Percentiles rank a stretch among this genome's conserved stretches.
phyloP scores from a whole-genome alignment of 2,329 filamentous ascomycete species.

The Fusarium cicatricum region DNA sequence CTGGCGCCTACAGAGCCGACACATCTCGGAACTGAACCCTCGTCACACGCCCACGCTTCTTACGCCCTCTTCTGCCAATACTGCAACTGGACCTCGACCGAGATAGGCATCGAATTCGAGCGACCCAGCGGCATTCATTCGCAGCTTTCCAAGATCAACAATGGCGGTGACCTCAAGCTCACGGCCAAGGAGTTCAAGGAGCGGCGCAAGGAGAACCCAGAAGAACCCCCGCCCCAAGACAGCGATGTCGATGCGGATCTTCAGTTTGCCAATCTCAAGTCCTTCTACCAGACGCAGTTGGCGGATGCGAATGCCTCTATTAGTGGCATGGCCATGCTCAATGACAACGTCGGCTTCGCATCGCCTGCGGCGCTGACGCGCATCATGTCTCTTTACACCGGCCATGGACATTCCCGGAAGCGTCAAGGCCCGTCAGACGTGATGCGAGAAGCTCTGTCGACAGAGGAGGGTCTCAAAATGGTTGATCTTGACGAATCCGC shows the following conservation, averaged over 20 bases:
- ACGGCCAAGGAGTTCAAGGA: conserved; percentile 61
- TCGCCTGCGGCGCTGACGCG: conserved; percentile 85
- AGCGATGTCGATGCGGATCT: conserved; percentile 68
- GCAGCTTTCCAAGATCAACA: conserved; percentile 77
- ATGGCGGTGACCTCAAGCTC: conserved; percentile 62
- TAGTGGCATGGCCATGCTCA: conserved; percentile 52
- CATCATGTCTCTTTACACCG: conserved; percentile 91
- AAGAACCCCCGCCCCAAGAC: conserved; percentile 50
- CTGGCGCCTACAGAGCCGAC: conserved; percentile 65
- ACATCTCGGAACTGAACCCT: conserved; percentile 54
- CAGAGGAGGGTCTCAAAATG: conserved; percentile 75
- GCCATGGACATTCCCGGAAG: conserved; percentile 69
- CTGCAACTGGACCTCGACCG: conserved; percentile 90
- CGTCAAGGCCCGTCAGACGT: conserved; percentile 71
- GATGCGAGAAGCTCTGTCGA: conserved; percentile 81
- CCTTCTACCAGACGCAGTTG: conserved; percentile 85
- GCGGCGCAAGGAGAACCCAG: conserved; percentile 57
- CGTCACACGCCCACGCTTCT: conserved; percentile 53
- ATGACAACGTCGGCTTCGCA: conserved; percentile 61
- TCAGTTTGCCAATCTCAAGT: conserved; percentile 76
- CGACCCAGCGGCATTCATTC: conserved; percentile 85
- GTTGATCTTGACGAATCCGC: conserved; percentile 68
- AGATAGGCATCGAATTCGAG: conserved; percentile 90
- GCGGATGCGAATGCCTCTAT: conserved; percentile 65
- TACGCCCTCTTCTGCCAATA: conserved; percentile 88